phyloP scores from a whole-genome alignment of 176 grass and related monocot genomes.

The Luzula sylvatica region DNA sequence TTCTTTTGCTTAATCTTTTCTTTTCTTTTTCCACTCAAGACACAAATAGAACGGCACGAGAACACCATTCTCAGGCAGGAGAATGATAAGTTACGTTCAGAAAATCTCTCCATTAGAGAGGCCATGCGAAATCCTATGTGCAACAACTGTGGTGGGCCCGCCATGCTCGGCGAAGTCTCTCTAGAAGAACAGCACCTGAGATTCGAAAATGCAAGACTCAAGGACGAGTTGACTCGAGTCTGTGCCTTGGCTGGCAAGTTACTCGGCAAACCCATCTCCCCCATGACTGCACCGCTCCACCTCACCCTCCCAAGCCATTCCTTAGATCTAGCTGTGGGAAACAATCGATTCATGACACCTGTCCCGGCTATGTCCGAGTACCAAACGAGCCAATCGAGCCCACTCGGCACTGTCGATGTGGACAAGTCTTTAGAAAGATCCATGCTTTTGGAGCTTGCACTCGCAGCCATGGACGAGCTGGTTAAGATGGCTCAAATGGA shows the following conservation, averaged over 20 bases:
- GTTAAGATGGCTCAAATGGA: constrained; percentile 80
- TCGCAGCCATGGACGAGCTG: constrained; percentile 64
- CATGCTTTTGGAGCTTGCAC: constrained; percentile 53
- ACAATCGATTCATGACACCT: constrained; percentile 20
- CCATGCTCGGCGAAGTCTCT: constrained; percentile 35
- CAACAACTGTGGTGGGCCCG: constrained; percentile 34
- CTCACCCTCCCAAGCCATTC: constrained; percentile 26
- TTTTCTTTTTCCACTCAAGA: constrained; percentile 26
- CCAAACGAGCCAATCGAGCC: constrained; percentile 19
- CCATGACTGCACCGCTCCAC: constrained; percentile 13
- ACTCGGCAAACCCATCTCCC: constrained; percentile 42
- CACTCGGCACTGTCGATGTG: constrained; percentile 31
- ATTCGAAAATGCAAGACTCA: constrained; percentile 68
- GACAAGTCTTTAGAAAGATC: constrained; percentile 41
- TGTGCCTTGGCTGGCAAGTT: constrained; percentile 54
- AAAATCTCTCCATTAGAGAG: constrained; percentile 58
- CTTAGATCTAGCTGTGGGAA: constrained; percentile 46
- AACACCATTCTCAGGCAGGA: constrained; percentile 59
- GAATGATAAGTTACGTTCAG: constrained; percentile 71
- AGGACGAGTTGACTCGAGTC: constrained; percentile 58
- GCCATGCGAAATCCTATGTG: constrained; percentile 40
- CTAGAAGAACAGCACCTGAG: constrained; percentile 56
- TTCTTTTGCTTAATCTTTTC: background rate
- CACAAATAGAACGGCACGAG: constrained; percentile 46
- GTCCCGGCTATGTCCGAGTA: constrained; percentile 35